Evolutionary conservation across 148 eudicot genomes (phyloP), one percentile per base, ranked within the genome.

Genomic region (Chenopodium suecicum): DNA sequence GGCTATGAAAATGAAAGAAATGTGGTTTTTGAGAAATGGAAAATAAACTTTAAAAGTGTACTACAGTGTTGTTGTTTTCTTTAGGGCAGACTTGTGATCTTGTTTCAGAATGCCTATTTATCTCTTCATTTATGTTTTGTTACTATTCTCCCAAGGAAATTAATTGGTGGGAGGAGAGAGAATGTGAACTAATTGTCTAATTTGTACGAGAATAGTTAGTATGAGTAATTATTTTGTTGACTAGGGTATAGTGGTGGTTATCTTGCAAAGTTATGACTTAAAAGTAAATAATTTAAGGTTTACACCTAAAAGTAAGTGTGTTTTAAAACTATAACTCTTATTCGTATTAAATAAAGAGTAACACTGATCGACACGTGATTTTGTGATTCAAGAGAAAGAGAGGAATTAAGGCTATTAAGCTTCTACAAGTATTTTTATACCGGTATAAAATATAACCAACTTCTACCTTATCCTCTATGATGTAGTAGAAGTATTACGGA

Each of bases 61-160:
- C 50, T 77, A 74, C 54, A 67, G 70, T 47, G 60, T 73, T 81
- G 86, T 77, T 81, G 10, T 84, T 76, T 71, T 76, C 83, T 69
- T 69, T 70, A 75, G 84, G 84, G 54, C 44, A 77, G 81, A 34
- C 84, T 81, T 84, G 84, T 78, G 81, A 81, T 77, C 63, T 64
- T 63, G 7, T 79, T 67, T 69, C 83, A 80, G 86, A 81, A 54
- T 8, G 10, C 34, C 29, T 47, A 75, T 74, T 75, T 79, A 74
- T 67, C 62, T 76, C 74, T n/a, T 9, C 80, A 82, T 82, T 76
- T 76, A 76, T 52, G 80, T 54, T 25, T 10, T 65, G 29, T 65
- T n/a, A 27, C 66, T 9, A 25, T 16, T 14, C 16, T 14, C 70
- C 37, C 34, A 67, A 67, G 37, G 29, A 67, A 67, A 9, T 27